These are phyloP conservation scores for Lentinus polychrous DNA, from an alignment of 1,284 basidiomycete species.

Conservation along the genomic window DNA sequence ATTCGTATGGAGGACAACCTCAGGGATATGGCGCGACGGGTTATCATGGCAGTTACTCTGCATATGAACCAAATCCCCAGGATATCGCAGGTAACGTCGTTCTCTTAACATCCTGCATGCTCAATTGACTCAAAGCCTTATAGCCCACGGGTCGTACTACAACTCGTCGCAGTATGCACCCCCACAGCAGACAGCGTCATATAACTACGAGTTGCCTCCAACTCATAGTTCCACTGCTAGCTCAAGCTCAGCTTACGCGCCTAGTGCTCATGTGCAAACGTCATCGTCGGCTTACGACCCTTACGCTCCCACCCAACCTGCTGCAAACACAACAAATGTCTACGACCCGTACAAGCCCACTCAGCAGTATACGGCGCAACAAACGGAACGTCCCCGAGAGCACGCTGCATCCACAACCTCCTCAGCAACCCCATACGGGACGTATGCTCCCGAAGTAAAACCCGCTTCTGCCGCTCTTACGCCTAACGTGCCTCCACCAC, in stretches of 20 bases:
- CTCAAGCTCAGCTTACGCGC: neutral
- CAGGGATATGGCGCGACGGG: conserved; percentile 8
- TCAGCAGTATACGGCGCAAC: conserved; percentile 4
- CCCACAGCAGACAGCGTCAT: neutral
- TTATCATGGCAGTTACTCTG: neutral
- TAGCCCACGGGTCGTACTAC: conserved; percentile 6
- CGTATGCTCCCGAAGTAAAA: conserved; percentile 11
- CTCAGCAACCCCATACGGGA: conserved; percentile 13
- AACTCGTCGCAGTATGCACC: neutral
- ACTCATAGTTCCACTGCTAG: conserved; percentile 10
- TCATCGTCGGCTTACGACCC: conserved; percentile 14
- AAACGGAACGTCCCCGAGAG: neutral
- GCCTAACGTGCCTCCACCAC: conserved; percentile 20
- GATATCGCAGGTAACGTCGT: conserved; percentile 12
- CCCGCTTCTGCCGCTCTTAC: conserved; percentile 4
- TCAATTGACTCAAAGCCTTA: neutral
- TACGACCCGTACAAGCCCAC: conserved; percentile 22
- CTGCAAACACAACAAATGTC: conserved; percentile 6
- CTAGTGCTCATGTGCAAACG: conserved; percentile 3
- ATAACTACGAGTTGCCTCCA: conserved; percentile 11
- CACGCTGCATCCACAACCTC: conserved; percentile 9
- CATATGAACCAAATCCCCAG: conserved; percentile 12
- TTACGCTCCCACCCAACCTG: conserved; percentile 10
- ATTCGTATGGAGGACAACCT: conserved; percentile 4
- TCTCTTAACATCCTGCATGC: neutral